These are phyloP conservation scores for Dictyostelium discoideum DNA, from an alignment of 78 protist species.

Conservation along the genomic window dicty_2.7 NC_007089.4:1340501-1341000, in stretches of 20 bases:
- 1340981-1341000: too few relatives aligned
- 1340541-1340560: neutral
- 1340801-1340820: neutral
- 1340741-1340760: neutral
- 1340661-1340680: neutral
- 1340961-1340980: too few relatives aligned
- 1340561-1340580: neutral
- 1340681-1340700: neutral
- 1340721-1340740: neutral
- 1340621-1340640: neutral
- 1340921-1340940: too few relatives aligned
- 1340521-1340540: neutral
- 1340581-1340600: neutral
- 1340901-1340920: too few relatives aligned
- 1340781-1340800: neutral
- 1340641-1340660: neutral
- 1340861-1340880: too few relatives aligned
- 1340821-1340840: neutral
- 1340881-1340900: too few relatives aligned
- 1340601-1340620: conserved; percentile 1
- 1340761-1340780: neutral
- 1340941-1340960: too few relatives aligned
- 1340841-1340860: too few relatives aligned
- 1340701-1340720: neutral
- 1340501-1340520: too few relatives aligned